These are phyloP conservation scores for Andrographis paniculata DNA, from an alignment of 305 asterid genomes.

Conservation along the genomic window DNA sequence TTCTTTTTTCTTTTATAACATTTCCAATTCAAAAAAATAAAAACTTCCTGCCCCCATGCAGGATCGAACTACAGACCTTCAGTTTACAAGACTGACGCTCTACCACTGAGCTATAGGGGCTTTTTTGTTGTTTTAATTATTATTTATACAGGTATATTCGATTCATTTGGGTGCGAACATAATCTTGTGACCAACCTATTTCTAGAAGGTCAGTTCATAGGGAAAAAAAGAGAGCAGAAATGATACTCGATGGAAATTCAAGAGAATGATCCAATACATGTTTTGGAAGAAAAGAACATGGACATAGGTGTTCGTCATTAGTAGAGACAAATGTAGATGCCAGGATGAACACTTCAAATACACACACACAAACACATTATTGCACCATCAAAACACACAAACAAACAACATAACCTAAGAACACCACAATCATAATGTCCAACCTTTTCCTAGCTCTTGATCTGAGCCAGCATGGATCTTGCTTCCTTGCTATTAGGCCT, in stretches of 20 bases:
- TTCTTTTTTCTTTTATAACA: no score
- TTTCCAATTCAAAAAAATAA: neutral
- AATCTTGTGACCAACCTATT: no score
- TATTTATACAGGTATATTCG: neutral
- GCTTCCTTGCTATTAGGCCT: conserved; percentile 76
- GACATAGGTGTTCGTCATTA: no score
- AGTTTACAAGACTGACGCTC: conserved; percentile 78
- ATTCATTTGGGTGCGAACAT: no score
- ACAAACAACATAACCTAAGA: neutral
- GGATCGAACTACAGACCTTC: conserved; percentile 95
- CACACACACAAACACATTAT: no score
- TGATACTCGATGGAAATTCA: no score
- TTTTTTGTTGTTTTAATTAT: neutral
- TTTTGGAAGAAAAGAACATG: no score
- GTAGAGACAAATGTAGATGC: no score
- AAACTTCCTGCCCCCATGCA: conserved; percentile 40
- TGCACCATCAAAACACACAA: neutral
- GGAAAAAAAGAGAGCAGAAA: no score
- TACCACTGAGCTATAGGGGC: conserved; percentile 9
- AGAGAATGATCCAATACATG: no score
- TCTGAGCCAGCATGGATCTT: conserved; percentile 65
- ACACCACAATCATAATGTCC: conserved; percentile 1
- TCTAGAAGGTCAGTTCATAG: no score
- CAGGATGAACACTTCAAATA: no score
- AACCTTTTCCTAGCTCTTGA: conserved; percentile 31